Percentiles rank a stretch among this genome's conserved stretches.
These are phyloP conservation scores for Diaporthe citriasiana DNA, from an alignment of 2,329 filamentous ascomycete genomes.

Conservation along the genomic window DNA sequence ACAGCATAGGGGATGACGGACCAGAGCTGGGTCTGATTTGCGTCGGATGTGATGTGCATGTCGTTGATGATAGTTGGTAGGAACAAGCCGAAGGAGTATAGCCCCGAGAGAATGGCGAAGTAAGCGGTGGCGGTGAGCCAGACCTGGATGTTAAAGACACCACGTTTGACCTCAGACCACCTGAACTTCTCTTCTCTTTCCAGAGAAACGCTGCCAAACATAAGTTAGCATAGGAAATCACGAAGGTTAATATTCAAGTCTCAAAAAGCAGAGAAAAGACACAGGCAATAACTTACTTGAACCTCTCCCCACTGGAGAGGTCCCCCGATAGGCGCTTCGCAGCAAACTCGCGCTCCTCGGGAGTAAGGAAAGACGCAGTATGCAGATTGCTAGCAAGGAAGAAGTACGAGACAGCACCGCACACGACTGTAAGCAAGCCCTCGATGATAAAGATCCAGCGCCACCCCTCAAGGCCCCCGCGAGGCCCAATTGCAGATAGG, in stretches of 20 bases:
- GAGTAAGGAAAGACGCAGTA: slow-evolving; percentile 66
- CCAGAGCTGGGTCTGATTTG: slow-evolving; percentile 73
- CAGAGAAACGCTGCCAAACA: slow-evolving; percentile 44
- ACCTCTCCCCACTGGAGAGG: slow-evolving; percentile 49
- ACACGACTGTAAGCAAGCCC: slow-evolving; percentile 67
- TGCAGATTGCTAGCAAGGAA: slow-evolving; percentile 69
- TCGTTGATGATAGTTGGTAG: slow-evolving; percentile 75
- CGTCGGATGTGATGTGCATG: slow-evolving; percentile 65
- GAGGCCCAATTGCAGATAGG: slow-evolving; percentile 69
- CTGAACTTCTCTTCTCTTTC: slow-evolving; percentile 63
- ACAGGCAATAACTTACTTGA: slow-evolving; percentile 48
- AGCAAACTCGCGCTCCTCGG: slow-evolving; percentile 65
- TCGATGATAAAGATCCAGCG: slow-evolving; percentile 75
- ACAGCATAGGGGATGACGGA: slow-evolving; percentile 75
- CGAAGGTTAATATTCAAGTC: accelerated
- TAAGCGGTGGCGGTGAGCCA: slow-evolving; percentile 75
- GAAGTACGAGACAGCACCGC: slow-evolving; percentile 65
- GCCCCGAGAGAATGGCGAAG: slow-evolving; percentile 69
- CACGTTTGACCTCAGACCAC: slow-evolving; percentile 75
- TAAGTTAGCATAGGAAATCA: neutral
- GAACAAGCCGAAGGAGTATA: slow-evolving; percentile 76
- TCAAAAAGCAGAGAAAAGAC: neutral
- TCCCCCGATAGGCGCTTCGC: slow-evolving; percentile 59
- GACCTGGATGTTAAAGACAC: slow-evolving; percentile 70
- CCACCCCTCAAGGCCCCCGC: slow-evolving; percentile 69